Conservation (phyloP, 2,329 filamentous ascomycete species). For the Colletotrichum brevisporum region DNA sequence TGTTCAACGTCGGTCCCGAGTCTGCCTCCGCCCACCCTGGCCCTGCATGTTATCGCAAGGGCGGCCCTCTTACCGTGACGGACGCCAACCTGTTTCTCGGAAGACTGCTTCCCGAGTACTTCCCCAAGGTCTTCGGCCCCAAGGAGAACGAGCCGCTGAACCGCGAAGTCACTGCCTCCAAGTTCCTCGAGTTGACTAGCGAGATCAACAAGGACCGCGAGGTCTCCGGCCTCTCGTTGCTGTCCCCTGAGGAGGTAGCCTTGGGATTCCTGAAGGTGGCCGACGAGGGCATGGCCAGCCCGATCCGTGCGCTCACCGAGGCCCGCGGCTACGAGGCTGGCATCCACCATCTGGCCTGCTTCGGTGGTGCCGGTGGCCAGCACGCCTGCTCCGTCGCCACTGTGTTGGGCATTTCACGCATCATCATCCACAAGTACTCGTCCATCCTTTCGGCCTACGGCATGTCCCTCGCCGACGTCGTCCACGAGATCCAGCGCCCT, state of each 20-base stretch:
- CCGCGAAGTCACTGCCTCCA: slow-evolving; percentile 54
- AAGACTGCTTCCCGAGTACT: slow-evolving; percentile 72
- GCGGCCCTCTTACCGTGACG: slow-evolving; percentile 78
- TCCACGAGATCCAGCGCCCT: slow-evolving; percentile 57
- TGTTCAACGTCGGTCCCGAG: slow-evolving; percentile 81
- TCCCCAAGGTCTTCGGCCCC: slow-evolving; percentile 80
- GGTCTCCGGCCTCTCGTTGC: slow-evolving; percentile 43
- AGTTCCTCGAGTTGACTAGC: slow-evolving; percentile 58
- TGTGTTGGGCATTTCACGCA: slow-evolving; percentile 58
- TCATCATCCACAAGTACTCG: slow-evolving; percentile 61
- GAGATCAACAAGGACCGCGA: slow-evolving; percentile 56
- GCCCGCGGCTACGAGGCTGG: slow-evolving; percentile 53
- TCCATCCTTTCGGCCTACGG: slow-evolving; percentile 63
- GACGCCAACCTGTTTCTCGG: slow-evolving; percentile 81
- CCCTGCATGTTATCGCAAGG: slow-evolving; percentile 81
- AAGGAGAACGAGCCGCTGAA: slow-evolving; percentile 72
- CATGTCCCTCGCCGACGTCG: slow-evolving; percentile 61
- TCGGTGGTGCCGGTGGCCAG: slow-evolving; percentile 56
- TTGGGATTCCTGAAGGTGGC: slow-evolving; percentile 55
- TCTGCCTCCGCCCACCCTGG: slow-evolving; percentile 80
- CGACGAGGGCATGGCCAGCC: slow-evolving; percentile 53
- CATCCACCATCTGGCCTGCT: slow-evolving; percentile 53
- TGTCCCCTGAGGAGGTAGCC: slow-evolving; percentile 54
- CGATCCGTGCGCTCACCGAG: slow-evolving; percentile 53
- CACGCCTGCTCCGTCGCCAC: slow-evolving; percentile 60